Percentiles rank a stretch among this genome's conserved stretches.
Conservation (phyloP, 225 moss, liverwort and hornwort species). For the Climacium dendroides region DNA sequence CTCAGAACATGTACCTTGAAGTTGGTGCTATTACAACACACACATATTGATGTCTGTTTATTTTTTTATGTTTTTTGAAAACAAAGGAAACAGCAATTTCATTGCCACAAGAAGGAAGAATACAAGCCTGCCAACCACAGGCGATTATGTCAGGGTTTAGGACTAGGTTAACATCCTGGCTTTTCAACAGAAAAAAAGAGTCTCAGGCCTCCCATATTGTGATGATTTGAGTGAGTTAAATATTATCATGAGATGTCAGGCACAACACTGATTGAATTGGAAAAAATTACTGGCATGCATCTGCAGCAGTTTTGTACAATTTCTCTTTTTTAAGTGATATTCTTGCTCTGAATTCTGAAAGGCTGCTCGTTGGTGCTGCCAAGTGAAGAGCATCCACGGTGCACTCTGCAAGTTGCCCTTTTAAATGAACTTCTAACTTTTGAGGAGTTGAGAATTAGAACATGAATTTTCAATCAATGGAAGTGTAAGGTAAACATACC, state of each 20-base stretch:
- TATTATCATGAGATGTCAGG: not conserved
- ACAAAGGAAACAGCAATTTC: too few relatives aligned
- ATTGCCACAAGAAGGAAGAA: too few relatives aligned
- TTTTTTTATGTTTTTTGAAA: too few relatives aligned
- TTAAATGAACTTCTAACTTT: not conserved
- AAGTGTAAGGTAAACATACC: too few relatives aligned
- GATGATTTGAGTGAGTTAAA: not conserved
- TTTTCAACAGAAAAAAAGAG: not conserved
- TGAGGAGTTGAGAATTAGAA: not conserved
- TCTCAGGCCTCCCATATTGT: not conserved
- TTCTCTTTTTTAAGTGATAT: too few relatives aligned
- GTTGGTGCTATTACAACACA: not conserved
- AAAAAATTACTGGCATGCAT: not conserved
- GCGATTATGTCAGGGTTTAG: not conserved
- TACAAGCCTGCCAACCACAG: too few relatives aligned
- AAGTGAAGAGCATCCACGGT: fast-evolving
- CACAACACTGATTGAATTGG: not conserved
- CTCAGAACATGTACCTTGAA: not conserved
- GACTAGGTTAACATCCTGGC: too few relatives aligned
- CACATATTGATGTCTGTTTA: too few relatives aligned
- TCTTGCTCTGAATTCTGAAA: not conserved
- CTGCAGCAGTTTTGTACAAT: not conserved
- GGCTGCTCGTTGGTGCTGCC: too few relatives aligned
- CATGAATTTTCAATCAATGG: not conserved
- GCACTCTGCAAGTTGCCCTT: fast-evolving